Evolutionary conservation across 345 rosid species (phyloP).

Genomic region (Jatropha curcas): DNA sequence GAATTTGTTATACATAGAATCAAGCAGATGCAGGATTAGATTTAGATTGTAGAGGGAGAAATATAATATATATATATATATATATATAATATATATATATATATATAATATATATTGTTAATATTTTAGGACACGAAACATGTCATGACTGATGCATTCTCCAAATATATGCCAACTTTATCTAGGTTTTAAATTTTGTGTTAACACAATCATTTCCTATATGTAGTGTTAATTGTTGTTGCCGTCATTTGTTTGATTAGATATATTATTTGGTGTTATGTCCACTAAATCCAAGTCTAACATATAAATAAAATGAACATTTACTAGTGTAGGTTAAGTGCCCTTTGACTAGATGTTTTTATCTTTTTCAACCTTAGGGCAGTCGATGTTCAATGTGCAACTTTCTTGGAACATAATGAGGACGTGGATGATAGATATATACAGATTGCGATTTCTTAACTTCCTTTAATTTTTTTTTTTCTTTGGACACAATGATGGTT

Average conservation of each 20-base stretch:
- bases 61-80: too few relatives aligned
- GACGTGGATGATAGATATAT: not conserved
- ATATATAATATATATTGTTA: too few relatives aligned
- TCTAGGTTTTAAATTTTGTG: not conserved
- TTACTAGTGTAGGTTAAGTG: slow-evolving; percentile 22
- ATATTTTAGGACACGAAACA: too few relatives aligned
- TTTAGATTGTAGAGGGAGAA: too few relatives aligned
- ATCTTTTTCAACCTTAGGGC: not conserved
- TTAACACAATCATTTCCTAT: not conserved
- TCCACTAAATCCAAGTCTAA: slow-evolving; percentile 15
- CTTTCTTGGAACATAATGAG: not conserved
- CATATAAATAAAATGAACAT: slow-evolving; percentile 17
- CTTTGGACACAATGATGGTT: slow-evolving; percentile 29
- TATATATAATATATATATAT: too few relatives aligned
- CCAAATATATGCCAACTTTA: too few relatives aligned
- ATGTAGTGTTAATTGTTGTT: not conserved
- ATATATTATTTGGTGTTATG: slow-evolving; percentile 14
- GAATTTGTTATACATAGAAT: too few relatives aligned
- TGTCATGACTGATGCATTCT: too few relatives aligned
- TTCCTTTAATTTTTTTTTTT: not conserved
- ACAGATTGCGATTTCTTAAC: not conserved
- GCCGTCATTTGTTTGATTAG: slow-evolving; percentile 1
- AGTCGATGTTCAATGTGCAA: not conserved
- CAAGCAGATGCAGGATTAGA: too few relatives aligned
- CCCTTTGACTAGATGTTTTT: slow-evolving; percentile 13